phyloP scores from a whole-genome alignment of 2,329 filamentous ascomycete genomes.

The Ceratocystiopsis sp. region DNA sequence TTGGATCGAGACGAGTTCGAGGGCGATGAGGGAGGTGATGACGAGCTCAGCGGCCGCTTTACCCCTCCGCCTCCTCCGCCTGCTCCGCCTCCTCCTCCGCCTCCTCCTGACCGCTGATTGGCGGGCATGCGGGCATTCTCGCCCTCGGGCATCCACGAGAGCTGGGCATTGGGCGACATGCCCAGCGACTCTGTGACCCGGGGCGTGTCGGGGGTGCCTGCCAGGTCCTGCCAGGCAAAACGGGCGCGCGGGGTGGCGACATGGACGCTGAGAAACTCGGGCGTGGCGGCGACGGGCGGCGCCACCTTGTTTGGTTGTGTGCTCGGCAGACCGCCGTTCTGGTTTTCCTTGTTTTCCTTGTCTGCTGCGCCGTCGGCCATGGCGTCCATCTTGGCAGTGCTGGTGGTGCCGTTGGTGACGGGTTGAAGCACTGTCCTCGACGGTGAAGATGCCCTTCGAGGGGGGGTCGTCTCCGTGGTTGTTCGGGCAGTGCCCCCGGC shows the following conservation, averaged over 20 bases:
- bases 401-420: too few relatives aligned
- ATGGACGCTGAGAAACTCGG: slow-evolving; percentile 13
- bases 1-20: slow-evolving; percentile 24
- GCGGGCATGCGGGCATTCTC: too few relatives aligned
- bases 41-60: slow-evolving; percentile 60
- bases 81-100: too few relatives aligned
- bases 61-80: slow-evolving; percentile 15
- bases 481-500: not conserved
- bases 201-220: slow-evolving; percentile 23
- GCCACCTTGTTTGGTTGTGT: slow-evolving; percentile 7
- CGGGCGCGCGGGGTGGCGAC: slow-evolving; percentile 32
- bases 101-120: too few relatives aligned
- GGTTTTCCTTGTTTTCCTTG: slow-evolving; percentile 7
- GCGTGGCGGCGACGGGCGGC: slow-evolving; percentile 8
- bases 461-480: too few relatives aligned
- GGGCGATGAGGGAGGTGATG: slow-evolving; percentile 56
- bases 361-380: not conserved
- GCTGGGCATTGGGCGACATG: slow-evolving; percentile 40
- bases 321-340: slow-evolving; percentile 5
- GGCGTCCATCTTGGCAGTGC: too few relatives aligned
- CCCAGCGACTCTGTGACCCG: slow-evolving; percentile 25
- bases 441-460: too few relatives aligned
- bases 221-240: slow-evolving; percentile 41
- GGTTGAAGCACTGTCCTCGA: too few relatives aligned
- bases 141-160: slow-evolving; percentile 30